These are phyloP conservation scores for Mycena albidolilacea DNA, from an alignment of 768 basidiomycete genomes.

Conservation along the genomic window DNA sequence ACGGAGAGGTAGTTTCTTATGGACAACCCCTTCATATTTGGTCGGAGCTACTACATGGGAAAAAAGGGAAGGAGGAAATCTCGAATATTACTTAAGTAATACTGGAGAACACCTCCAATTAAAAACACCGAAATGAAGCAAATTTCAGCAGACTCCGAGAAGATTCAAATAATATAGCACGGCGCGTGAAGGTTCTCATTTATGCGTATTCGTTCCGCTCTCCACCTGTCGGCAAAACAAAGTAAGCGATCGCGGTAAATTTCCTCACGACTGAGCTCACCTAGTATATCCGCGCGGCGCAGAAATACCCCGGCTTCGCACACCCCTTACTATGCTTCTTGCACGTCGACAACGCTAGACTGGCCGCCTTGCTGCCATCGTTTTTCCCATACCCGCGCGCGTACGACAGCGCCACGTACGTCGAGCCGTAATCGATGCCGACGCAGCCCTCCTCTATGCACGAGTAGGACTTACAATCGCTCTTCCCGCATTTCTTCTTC, in stretches of 20 bases:
- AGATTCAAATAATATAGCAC: background rate
- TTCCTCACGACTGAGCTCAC: conserved; percentile 38
- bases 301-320: conserved; percentile 30
- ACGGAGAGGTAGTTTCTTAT: background rate
- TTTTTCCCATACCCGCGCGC: conserved; percentile 32
- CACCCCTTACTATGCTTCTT: conserved; percentile 20
- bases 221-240: conserved; percentile 16
- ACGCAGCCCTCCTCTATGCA: conserved; percentile 32
- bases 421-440: conserved; percentile 30
- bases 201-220: conserved; percentile 8
- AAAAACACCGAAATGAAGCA: conserved; percentile 6
- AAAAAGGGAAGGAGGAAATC: conserved; percentile 14
- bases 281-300: conserved; percentile 13
- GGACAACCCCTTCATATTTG: background rate
- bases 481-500: conserved; percentile 30
- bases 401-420: conserved; percentile 26
- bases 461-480: conserved; percentile 32
- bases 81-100: conserved; percentile 1
- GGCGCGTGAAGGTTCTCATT: conserved; percentile 9
- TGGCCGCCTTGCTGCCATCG: conserved; percentile 31
- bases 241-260: conserved; percentile 21
- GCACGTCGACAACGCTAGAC: conserved; percentile 23
- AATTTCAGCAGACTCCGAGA: background rate
- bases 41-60: background rate
- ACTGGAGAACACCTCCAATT: conserved; percentile 1